Base-by-base conservation (phyloP, 371 early-diverging fungal species). In the Syncephalastrum racemosum region DNA sequence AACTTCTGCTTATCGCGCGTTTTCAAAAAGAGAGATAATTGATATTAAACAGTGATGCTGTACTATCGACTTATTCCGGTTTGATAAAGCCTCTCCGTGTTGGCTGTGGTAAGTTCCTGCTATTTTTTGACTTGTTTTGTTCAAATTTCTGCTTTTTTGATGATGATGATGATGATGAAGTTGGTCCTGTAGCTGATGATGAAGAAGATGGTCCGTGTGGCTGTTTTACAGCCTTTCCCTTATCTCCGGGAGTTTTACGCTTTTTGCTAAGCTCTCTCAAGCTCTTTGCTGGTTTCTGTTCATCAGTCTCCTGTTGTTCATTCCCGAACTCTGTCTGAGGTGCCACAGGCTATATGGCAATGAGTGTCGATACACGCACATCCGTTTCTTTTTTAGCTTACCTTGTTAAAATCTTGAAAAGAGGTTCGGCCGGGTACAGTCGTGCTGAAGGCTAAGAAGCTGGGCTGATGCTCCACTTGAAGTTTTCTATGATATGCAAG, bases 321-420 rank as follows among this genome's bases (percentile, higher is more conserved):
- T 31, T 8, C 10, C 36, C 36, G 12, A 31, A 31, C 10, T 41
- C 57, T 13, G 56, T 46, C 52, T 66, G 44, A 24, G 53, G 20
- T 14, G 42, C 47, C 4, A 40, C 20, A 20, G 25, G 20, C 54
- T 60, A 16, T 19, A 18, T 13, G 8, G 19, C 49, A 16, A 22
- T 19, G 39, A 46, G 20, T 0, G 18, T 7, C 19, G 12, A 31
- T 40, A 36, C 1, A 42, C 45, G 2, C 41, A 18, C n/a, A 53
- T 15, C 53, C 22, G 8, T 22, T 45, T 20, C 14, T 47, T 55
- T 15, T 23, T 20, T 14, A n/a, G 51, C 16, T 25, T 13, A 24
- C 22, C 48, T 75, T 69, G 47, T 82, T 82, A 51, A 82, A 82
- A 43, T 73, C 62, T 52, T 79, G 70, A 25, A 79, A 82, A n/a